Conservation (phyloP, 148 eudicot species). For the Diospyros lotus region DNA sequence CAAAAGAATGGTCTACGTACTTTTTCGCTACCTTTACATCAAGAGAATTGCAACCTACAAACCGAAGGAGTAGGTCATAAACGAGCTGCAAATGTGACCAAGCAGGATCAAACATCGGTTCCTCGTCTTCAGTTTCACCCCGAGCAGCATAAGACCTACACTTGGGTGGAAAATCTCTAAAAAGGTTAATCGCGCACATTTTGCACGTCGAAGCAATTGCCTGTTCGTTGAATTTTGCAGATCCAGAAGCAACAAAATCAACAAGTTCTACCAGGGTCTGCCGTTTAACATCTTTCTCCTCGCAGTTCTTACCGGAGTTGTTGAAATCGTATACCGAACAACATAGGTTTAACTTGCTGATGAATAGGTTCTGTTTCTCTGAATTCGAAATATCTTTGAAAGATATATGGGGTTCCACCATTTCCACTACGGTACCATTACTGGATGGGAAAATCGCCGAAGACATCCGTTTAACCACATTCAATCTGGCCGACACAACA, state of each 20-base stretch:
- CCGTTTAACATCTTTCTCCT: constrained; percentile 37
- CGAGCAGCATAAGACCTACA: constrained; percentile 21
- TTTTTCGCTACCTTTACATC: constrained; percentile 46
- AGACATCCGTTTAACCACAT: constrained; percentile 42
- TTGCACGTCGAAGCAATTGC: constrained; percentile 36
- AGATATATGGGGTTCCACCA: constrained; percentile 35
- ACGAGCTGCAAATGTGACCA: constrained; percentile 54
- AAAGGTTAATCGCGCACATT: constrained; percentile 43
- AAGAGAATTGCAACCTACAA: constrained; percentile 28
- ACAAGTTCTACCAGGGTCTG: constrained; percentile 38
- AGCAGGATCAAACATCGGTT: constrained; percentile 48
- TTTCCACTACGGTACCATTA: constrained; percentile 29
- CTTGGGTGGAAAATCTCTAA: constrained; percentile 47
- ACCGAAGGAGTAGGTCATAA: constrained; percentile 41
- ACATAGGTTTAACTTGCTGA: constrained; percentile 45
- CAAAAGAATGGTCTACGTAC: constrained; percentile 33
- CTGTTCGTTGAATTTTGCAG: constrained; percentile 40
- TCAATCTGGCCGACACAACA: constrained; percentile 31
- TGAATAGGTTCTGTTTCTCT: constrained; percentile 33
- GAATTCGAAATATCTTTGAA: constrained; percentile 42
- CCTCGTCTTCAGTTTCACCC: constrained; percentile 37
- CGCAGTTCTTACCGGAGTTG: constrained; percentile 24
- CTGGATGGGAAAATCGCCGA: constrained; percentile 45
- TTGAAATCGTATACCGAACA: constrained; percentile 37
- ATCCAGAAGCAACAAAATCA: constrained; percentile 38